Conservation (phyloP, 2,329 filamentous ascomycete species). For the Cordyceps javanica region DNA sequence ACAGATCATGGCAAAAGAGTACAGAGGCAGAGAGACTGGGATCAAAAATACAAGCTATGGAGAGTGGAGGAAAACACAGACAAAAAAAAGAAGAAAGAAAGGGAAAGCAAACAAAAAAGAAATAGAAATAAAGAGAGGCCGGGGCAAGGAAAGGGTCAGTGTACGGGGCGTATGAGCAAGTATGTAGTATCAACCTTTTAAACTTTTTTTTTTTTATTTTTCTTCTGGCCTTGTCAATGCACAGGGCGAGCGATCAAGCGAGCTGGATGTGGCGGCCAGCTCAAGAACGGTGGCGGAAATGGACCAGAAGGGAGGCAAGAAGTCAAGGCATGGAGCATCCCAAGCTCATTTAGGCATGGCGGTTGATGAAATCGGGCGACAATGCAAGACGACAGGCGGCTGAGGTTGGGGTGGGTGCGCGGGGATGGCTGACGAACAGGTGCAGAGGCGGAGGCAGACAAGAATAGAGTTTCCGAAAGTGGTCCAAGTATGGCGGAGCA, state of each 20-base stretch:
- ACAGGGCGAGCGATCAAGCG: slow-evolving; percentile 12
- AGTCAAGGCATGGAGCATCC: slow-evolving; percentile 12
- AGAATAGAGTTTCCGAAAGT: slow-evolving; percentile 4
- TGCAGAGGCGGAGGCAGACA: neutral
- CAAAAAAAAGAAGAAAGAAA: neutral
- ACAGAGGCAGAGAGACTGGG: neutral
- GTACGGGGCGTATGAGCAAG: slow-evolving; percentile 16
- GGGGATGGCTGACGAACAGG: neutral
- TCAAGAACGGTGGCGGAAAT: slow-evolving; percentile 23
- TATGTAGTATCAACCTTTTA: slow-evolving; percentile 28
- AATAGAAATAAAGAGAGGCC: slow-evolving; percentile 1
- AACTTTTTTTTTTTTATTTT: neutral
- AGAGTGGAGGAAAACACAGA: neutral
- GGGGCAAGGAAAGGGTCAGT: neutral
- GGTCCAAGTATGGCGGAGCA: slow-evolving; percentile 1
- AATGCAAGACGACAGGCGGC: neutral
- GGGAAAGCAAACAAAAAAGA: slow-evolving; percentile 2
- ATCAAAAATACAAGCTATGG: slow-evolving; percentile 7
- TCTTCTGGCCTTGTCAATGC: neutral
- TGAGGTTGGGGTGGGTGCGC: neutral
- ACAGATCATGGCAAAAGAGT: neutral
- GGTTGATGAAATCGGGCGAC: neutral
- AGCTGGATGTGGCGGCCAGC: slow-evolving; percentile 35
- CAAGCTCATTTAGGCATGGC: slow-evolving; percentile 15
- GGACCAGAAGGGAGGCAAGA: slow-evolving; percentile 14